Evolutionary conservation across 768 basidiomycete species (phyloP).

Genomic region (Termitomyces eurrhizus): DNA sequence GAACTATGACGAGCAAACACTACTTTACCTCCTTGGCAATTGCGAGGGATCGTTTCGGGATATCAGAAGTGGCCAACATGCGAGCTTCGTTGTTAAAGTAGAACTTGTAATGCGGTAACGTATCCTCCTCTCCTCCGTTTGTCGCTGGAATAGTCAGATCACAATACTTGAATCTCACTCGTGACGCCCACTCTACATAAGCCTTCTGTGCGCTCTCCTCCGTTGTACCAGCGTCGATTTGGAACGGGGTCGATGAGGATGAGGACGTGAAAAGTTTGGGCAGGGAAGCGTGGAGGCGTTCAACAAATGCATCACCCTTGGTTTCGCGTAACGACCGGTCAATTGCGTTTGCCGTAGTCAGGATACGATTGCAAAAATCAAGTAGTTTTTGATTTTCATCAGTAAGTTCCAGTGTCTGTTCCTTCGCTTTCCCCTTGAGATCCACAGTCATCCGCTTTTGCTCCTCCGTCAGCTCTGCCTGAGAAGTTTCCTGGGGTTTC

Average conservation of each 20-base stretch:
- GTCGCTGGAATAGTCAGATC: slow-evolving; percentile 58
- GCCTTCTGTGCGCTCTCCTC: slow-evolving; percentile 65
- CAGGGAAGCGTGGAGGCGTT: slow-evolving; percentile 68
- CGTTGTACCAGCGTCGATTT: slow-evolving; percentile 51
- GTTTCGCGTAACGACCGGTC: slow-evolving; percentile 85
- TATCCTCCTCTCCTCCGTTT: slow-evolving; percentile 41
- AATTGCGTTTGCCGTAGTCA: slow-evolving; percentile 78
- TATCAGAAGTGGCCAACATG: slow-evolving; percentile 79
- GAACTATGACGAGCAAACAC: slow-evolving; percentile 4
- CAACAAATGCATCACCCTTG: slow-evolving; percentile 84
- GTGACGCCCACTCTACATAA: slow-evolving; percentile 83
- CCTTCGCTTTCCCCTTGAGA: slow-evolving; percentile 65
- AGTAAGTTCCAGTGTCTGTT: slow-evolving; percentile 37
- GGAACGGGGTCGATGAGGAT: slow-evolving; percentile 32
- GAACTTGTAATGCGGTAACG: slow-evolving; percentile 74
- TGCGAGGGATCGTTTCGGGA: slow-evolving; percentile 87
- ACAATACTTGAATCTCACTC: slow-evolving; percentile 86
- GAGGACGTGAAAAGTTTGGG: slow-evolving; percentile 65
- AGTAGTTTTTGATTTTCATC: slow-evolving; percentile 80
- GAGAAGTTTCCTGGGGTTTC: slow-evolving; percentile 41
- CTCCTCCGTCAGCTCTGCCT: slow-evolving; percentile 81
- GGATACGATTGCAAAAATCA: slow-evolving; percentile 82
- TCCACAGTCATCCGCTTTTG: slow-evolving; percentile 80
- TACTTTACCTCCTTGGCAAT: slow-evolving; percentile 85
- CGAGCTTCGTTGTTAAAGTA: slow-evolving; percentile 80